Evolutionary conservation across 257 asterid genomes (phyloP).

Genomic region (Scutellaria galericulata): DNA sequence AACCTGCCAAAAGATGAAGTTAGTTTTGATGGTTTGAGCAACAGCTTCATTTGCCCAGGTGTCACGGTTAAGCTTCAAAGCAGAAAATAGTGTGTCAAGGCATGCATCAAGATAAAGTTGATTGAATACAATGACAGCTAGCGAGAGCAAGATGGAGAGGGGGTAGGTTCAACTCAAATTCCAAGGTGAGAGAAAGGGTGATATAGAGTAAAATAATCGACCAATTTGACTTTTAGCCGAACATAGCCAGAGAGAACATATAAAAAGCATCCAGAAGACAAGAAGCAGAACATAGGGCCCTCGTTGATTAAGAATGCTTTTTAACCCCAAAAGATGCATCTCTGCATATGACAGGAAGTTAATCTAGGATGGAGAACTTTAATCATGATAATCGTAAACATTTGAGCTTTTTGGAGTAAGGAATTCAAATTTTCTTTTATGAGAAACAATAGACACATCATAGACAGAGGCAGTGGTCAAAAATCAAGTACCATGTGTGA

Average conservation of each 20-base stretch:
- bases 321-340: neutral
- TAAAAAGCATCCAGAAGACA: neutral
- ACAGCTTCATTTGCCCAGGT: slow-evolving; percentile 99
- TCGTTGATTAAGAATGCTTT: neutral
- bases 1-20: slow-evolving; percentile 99
- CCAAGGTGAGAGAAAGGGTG: slow-evolving; percentile 2
- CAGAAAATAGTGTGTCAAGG: slow-evolving; percentile 37
- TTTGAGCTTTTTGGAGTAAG: no score
- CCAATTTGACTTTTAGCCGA: neutral
- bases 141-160: neutral
- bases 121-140: neutral
- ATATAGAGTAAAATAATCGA: neutral
- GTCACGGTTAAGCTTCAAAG: slow-evolving; percentile 90
- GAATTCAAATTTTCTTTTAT: neutral
- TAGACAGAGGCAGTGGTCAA: slow-evolving; percentile 12
- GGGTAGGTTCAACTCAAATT: slow-evolving; percentile 23
- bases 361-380: slow-evolving; percentile 12
- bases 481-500: slow-evolving; percentile 79
- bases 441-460: neutral
- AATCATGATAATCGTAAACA: slow-evolving; percentile 8
- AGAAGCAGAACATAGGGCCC: neutral
- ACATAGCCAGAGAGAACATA: neutral
- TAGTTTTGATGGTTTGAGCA: slow-evolving; percentile 91
- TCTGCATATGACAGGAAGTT: neutral
- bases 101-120: slow-evolving; percentile 20